These are phyloP conservation scores for Candida oleophila DNA, from an alignment of 805 yeast species.

Conservation along the genomic window DNA sequence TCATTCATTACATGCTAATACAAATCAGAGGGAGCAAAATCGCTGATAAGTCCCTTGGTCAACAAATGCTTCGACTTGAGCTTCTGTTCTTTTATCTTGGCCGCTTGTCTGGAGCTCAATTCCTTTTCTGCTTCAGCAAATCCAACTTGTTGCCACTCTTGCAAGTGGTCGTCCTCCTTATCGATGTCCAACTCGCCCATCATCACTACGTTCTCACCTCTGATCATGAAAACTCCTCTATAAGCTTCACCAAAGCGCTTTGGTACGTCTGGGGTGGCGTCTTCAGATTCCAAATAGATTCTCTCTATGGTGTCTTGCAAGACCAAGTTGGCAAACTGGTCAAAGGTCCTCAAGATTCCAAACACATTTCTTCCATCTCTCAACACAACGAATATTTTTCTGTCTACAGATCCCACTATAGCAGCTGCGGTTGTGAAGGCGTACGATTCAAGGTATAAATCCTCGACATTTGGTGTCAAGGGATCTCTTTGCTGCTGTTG, in stretches of 20 bases:
- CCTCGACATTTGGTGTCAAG: constrained; percentile 40
- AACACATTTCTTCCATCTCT: constrained; percentile 87
- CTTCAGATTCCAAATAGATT: constrained; percentile 52
- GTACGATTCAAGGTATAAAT: constrained; percentile 72
- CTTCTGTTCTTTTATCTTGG: constrained; percentile 41
- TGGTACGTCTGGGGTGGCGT: neutral
- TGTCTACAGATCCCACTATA: constrained; percentile 81
- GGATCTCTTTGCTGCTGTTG: constrained; percentile 7
- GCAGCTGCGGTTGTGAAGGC: constrained; percentile 89
- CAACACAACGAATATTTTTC: constrained; percentile 77
- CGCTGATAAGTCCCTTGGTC: constrained; percentile 55
- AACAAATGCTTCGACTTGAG: constrained; percentile 48
- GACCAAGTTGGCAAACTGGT: constrained; percentile 91
- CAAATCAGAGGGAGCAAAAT: constrained; percentile 54
- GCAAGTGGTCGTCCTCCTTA: constrained; percentile 70
- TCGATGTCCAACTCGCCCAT: constrained; percentile 92
- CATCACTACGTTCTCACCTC: constrained; percentile 96
- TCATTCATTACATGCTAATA: too few species aligned
- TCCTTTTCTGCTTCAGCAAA: constrained; percentile 60
- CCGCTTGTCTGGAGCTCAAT: constrained; percentile 26
- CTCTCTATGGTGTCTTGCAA: constrained; percentile 89
- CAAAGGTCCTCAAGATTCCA: constrained; percentile 92
- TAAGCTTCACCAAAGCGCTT: constrained; percentile 69
- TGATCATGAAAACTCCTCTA: constrained; percentile 79
- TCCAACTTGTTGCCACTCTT: constrained; percentile 53